These are phyloP conservation scores for Phycomyces blakesleeanus DNA, from an alignment of 192 early-diverging fungal species.

Conservation along the genomic window DNA sequence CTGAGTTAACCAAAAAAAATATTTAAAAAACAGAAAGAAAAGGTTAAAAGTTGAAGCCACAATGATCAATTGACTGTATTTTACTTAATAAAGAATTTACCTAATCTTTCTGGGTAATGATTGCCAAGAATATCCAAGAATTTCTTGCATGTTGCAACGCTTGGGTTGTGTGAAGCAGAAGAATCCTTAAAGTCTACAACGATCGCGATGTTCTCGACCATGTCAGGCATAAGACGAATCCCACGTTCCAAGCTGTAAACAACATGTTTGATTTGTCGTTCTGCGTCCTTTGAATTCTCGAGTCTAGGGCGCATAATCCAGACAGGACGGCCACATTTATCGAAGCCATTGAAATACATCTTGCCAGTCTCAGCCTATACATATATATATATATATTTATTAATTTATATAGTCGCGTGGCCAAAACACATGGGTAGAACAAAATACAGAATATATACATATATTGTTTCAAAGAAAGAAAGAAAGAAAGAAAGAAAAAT, in stretches of 20 bases:
- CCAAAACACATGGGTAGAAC: not conserved
- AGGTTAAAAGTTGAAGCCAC: no score
- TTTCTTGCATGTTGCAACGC: slow-evolving; percentile 69
- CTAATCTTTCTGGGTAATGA: slow-evolving; percentile 89
- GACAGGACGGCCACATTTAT: slow-evolving; percentile 68
- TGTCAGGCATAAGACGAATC: slow-evolving; percentile 69
- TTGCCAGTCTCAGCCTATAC: slow-evolving; percentile 70
- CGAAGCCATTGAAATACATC: slow-evolving; percentile 80
- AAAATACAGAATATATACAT: not conserved
- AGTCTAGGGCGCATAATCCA: slow-evolving; percentile 73
- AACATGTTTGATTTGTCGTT: slow-evolving; percentile 74
- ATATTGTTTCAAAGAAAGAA: slow-evolving; percentile 4
- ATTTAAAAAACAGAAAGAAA: not conserved
- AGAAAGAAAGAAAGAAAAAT: no score
- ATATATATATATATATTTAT: not conserved
- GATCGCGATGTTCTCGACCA: slow-evolving; percentile 73
- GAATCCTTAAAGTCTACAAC: slow-evolving; percentile 79
- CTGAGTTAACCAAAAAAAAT: not conserved
- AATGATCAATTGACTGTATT: no score
- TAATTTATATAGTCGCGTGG: no score
- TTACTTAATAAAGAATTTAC: no score
- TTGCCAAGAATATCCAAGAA: slow-evolving; percentile 77
- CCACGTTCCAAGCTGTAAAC: slow-evolving; percentile 79
- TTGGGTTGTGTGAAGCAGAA: slow-evolving; percentile 62
- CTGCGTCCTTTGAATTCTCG: slow-evolving; percentile 75